Base-by-base conservation (phyloP, 257 asterid species). In the Nicotiana tabacum region DNA sequence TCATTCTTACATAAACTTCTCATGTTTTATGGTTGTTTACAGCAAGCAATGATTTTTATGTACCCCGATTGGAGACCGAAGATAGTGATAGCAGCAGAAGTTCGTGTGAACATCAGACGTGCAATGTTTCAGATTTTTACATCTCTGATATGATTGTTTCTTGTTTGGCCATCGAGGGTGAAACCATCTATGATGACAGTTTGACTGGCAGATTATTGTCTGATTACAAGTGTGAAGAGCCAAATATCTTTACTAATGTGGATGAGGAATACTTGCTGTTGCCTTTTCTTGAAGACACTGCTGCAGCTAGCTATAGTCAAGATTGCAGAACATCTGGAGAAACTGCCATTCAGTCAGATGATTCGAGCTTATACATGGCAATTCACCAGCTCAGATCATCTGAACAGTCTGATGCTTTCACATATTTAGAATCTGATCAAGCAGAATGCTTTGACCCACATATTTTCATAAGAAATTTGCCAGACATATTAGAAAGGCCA, bases 401-500 rank as follows among this genome's bases (percentile, higher is more conserved):
- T 82, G 77, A 81, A 66, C 83, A 90, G 76, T 77, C 88, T 85
- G 90, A 89, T 78, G 68, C 86, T 65, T 83, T 84, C 87, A 66
- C 87, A 55, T 87, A 78, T 83, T 66, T 83, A 57, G 93, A 92
- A 80, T 90, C 88, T 80, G 98, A 94, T 85, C 90, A 89, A 69
- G 64, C 86, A 56, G 97, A 96, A 27, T 88, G 85, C 87, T 91
- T 96, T 88, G 99, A 96, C 87, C 97, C 98, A 30, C 98, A 94
- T 83, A 88, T 92, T 84, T 94, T 89, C 85, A 92, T 96, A 78
- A 92, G 91, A 85, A 94, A 87, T 83, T 86, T 88, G 18, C 97
- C 96, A 3, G 97, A 94, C 84, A 90, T 86, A 84, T 85, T 83
- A 24, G 98, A 92, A 66, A 86, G 78, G 87, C 86, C 97, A 5